These are phyloP conservation scores for Pseudogymnoascus sp. DNA, from an alignment of 2,329 filamentous ascomycete species.

Conservation along the genomic window DNA sequence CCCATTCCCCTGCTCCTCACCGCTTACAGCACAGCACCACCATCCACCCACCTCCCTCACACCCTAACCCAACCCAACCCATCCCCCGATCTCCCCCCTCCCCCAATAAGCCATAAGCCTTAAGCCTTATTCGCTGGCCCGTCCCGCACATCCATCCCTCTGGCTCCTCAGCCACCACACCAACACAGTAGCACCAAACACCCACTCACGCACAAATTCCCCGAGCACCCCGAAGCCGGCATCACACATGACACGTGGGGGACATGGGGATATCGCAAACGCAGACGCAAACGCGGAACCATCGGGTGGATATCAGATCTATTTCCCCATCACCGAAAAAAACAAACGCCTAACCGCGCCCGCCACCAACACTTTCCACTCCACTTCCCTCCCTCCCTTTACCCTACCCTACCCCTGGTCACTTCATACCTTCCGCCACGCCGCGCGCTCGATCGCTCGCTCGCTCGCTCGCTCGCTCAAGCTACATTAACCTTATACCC, in stretches of 20 bases:
- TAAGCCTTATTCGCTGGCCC: background rate
- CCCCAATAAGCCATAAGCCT: background rate
- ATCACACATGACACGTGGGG: background rate
- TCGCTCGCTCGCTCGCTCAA: background rate
- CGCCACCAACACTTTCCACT: background rate
- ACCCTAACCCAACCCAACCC: background rate
- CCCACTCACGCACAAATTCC: background rate
- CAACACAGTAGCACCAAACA: background rate
- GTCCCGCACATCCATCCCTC: background rate
- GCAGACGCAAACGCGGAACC: background rate
- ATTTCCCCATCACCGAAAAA: background rate
- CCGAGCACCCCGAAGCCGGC: background rate
- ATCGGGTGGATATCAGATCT: slow-evolving; percentile 1
- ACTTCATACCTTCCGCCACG: background rate
- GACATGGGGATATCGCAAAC: background rate
- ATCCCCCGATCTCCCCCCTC: background rate
- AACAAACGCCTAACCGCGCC: slow-evolving; percentile 2
- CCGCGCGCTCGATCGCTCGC: background rate
- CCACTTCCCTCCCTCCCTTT: background rate
- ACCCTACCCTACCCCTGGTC: background rate
- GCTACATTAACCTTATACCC: slow-evolving; percentile 47
- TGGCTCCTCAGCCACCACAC: background rate
- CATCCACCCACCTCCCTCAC: background rate
- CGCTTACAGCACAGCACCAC: background rate
- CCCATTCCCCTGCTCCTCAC: background rate